phyloP scores from a whole-genome alignment of 441 rosid species.

The Corymbia citriodora region DNA sequence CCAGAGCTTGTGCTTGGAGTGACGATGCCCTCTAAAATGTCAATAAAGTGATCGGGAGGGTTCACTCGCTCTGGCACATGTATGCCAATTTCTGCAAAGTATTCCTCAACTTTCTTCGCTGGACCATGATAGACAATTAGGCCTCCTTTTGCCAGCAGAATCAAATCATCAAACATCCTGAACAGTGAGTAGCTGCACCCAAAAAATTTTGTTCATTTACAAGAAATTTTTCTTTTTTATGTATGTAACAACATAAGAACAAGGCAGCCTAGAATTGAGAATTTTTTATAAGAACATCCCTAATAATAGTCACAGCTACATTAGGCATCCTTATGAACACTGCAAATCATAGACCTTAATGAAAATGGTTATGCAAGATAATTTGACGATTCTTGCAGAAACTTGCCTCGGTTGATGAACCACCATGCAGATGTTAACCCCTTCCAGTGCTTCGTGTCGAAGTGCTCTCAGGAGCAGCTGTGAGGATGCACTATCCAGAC shows the following conservation, averaged over 20 bases:
- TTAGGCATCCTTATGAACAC: background rate
- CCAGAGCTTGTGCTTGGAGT: background rate
- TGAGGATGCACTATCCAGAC: constrained; percentile 55
- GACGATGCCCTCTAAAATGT: background rate
- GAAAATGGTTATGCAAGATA: background rate
- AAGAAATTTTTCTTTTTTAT: constrained; percentile 10
- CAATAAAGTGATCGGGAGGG: constrained; percentile 1
- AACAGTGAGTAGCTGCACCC: constrained; percentile 18
- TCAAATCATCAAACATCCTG: constrained; percentile 24
- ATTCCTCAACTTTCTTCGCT: background rate
- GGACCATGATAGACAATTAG: background rate
- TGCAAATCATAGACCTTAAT: background rate
- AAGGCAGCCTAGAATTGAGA: background rate
- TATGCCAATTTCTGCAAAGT: background rate
- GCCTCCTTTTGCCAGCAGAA: constrained; percentile 19
- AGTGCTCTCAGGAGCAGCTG: constrained; percentile 85
- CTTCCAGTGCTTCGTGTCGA: constrained; percentile 97
- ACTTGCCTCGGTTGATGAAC: constrained; percentile 73
- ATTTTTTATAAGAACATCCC: background rate
- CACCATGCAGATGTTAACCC: constrained; percentile 93
- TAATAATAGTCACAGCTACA: background rate
- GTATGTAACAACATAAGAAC: background rate
- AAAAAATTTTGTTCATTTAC: constrained; percentile 30
- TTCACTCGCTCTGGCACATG: background rate
- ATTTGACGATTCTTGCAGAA: background rate